Evolutionary conservation across 331 rosid genomes (phyloP), one percentile per base, ranked within the genome.

Genomic region (Quercus phellos): DNA sequence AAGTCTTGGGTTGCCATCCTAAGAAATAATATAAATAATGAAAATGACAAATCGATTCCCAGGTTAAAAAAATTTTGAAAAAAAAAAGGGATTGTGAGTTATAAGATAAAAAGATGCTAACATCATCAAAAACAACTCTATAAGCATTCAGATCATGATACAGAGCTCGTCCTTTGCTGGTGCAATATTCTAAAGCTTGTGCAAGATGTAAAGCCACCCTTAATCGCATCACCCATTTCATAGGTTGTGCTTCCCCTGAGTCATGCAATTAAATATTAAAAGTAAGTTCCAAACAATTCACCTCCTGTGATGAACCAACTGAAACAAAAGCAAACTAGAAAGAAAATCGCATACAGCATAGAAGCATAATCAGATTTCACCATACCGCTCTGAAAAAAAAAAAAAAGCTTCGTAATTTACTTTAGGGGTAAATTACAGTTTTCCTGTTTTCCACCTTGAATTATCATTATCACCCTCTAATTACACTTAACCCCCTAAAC

Each of bases 121-220:
- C 99, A 79, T 89, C 97, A 81, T 92, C 99, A 74, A 89, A 92
- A 72, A 90, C 88, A 72, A 94, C 81, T 87, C 99, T 84, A 87
- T 94, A 94, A 59, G 99, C 97, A 79, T 94, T 92, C 74, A 94
- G 89, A 89, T 94, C 99, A 53, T 94, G 99, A 83, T 94, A 94
- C 68, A 94, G 90, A 6, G 96, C 91, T 42, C 99, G 97, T 50
- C 97, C 99, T 83, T 79, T 90, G 84, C 76, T 92, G 74, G 97
- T 92, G 77, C 99, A 94, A 84, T 94, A 94, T 81, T 94, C 97
- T 24, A 94, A 90, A 60, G 99, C 97, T 84, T 94, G 94, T 79
- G 96, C 97, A 78, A 94, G 97, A 89, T 87, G 83, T 58, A 94
- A 80, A 76, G 95, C 99, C 83, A 92, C 99, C 74, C 99, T 87